Evolutionary conservation across 2,329 filamentous ascomycete genomes (phyloP).

Genomic region (Seiridium cupressi): DNA sequence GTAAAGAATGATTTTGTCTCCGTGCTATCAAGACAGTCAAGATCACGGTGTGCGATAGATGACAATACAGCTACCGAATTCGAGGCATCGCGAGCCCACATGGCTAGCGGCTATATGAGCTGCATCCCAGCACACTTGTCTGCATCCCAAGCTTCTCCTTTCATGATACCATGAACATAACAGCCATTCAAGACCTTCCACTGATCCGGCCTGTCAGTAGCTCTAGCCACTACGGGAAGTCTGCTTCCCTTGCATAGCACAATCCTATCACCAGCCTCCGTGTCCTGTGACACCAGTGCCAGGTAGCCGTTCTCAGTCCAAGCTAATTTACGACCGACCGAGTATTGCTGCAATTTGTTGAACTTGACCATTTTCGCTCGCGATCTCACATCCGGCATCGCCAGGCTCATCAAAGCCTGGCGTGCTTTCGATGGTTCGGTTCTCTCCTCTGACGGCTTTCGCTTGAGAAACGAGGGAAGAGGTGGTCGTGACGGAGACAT

Average conservation of each 20-base stretch:
- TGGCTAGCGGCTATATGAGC: not conserved
- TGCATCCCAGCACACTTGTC: not conserved
- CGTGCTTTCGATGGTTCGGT: not conserved
- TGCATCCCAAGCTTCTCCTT: constrained; percentile 2
- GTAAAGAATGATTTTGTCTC: too few relatives aligned
- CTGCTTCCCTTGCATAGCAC: not conserved
- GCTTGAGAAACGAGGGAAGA: too few relatives aligned
- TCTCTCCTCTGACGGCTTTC: not conserved
- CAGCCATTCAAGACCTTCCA: not conserved
- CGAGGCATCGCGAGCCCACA: too few relatives aligned
- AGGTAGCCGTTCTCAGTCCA: constrained; percentile 5
- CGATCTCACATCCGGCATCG: not conserved
- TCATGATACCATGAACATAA: constrained; percentile 7
- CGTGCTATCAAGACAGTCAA: too few relatives aligned
- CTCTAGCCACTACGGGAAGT: not conserved
- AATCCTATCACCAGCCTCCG: not conserved
- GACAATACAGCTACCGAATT: too few relatives aligned
- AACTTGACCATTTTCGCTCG: not conserved
- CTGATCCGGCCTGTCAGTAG: not conserved
- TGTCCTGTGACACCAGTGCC: constrained; percentile 1
- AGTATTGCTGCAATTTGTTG: not conserved
- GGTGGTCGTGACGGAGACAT: too few relatives aligned
- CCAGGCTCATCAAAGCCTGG: not conserved
- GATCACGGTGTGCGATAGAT: too few relatives aligned
- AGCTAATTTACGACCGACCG: constrained; percentile 1